Conservation (phyloP, 306 rosid species). For the Mucuna pruriens region DNA sequence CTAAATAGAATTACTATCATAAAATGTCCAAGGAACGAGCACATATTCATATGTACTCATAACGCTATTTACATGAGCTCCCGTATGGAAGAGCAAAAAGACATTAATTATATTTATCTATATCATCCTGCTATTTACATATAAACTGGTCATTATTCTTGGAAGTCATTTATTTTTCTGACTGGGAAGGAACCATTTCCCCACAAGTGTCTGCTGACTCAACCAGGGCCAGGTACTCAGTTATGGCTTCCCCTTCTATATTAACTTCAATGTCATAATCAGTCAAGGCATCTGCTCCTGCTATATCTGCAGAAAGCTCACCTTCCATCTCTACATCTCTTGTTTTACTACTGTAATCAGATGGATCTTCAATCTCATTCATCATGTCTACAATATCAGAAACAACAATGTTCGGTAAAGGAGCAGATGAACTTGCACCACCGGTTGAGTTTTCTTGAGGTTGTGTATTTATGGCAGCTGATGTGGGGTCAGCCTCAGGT, state of each 20-base stretch:
- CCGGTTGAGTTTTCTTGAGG: slow-evolving; percentile 37
- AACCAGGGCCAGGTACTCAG: slow-evolving; percentile 71
- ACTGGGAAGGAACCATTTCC: slow-evolving; percentile 25
- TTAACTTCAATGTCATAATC: slow-evolving; percentile 58
- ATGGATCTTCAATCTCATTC: slow-evolving; percentile 35
- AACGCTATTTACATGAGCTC: slow-evolving; percentile 28
- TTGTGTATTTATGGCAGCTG: slow-evolving; percentile 27
- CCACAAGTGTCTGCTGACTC: slow-evolving; percentile 46
- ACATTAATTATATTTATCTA: neutral
- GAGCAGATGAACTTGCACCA: slow-evolving; percentile 47
- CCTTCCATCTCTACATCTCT: slow-evolving; percentile 59
- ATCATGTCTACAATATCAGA: slow-evolving; percentile 10
- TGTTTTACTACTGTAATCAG: neutral
- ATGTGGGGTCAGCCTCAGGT: slow-evolving; percentile 29
- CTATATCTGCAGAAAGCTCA: slow-evolving; percentile 54
- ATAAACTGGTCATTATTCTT: slow-evolving; percentile 1
- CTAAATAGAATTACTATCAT: neutral
- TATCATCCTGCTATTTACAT: slow-evolving; percentile 38
- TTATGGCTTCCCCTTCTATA: slow-evolving; percentile 66
- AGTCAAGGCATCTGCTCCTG: slow-evolving; percentile 38
- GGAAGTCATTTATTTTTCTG: slow-evolving; percentile 24
- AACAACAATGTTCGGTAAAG: slow-evolving; percentile 30
- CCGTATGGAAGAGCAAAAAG: slow-evolving; percentile 7
- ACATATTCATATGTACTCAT: neutral
- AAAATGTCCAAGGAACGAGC: neutral